These are phyloP conservation scores for Auxenochlorella protothecoides DNA, from an alignment of 139 green algal genomes.

Conservation along the genomic window DNA sequence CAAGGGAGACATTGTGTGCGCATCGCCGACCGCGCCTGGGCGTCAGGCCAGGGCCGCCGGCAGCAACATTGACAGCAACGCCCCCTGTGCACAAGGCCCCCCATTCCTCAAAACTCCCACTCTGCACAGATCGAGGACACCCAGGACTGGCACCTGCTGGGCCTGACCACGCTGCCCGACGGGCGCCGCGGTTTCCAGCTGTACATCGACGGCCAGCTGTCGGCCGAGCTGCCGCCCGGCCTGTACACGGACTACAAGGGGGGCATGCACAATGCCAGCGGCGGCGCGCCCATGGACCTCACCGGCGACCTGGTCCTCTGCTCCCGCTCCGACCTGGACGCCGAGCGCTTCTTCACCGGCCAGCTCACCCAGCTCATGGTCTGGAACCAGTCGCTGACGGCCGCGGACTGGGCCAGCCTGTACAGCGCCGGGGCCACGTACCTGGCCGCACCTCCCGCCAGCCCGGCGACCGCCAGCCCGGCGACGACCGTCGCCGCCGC, in stretches of 20 bases:
- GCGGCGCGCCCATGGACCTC: slow-evolving; percentile 20
- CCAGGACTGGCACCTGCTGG: slow-evolving; percentile 46
- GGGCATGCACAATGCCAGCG: slow-evolving; percentile 5
- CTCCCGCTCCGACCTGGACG: slow-evolving; percentile 16
- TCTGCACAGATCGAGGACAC: slow-evolving; percentile 2
- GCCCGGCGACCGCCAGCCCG: too few species aligned
- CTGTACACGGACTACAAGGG: background rate
- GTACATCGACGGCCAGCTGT: slow-evolving; percentile 34
- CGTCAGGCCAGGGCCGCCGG: too few species aligned
- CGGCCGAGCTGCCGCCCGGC: background rate
- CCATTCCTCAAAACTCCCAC: too few species aligned
- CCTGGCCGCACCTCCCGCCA: too few species aligned
- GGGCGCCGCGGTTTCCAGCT: slow-evolving; percentile 32
- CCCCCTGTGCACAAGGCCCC: too few species aligned
- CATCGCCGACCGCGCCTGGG: background rate
- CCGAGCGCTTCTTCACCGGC: slow-evolving; percentile 20
- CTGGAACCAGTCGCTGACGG: background rate
- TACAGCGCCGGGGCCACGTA: background rate
- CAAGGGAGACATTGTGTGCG: too few species aligned
- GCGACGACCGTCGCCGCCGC: too few species aligned
- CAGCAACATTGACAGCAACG: too few species aligned
- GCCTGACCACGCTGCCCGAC: slow-evolving; percentile 27
- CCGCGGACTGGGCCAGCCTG: background rate
- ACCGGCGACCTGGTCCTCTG: slow-evolving; percentile 35
- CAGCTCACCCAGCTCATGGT: slow-evolving; percentile 28